phyloP scores from a whole-genome alignment of 2,329 filamentous ascomycete species.

The Sporothrix dimorphospora region DNA sequence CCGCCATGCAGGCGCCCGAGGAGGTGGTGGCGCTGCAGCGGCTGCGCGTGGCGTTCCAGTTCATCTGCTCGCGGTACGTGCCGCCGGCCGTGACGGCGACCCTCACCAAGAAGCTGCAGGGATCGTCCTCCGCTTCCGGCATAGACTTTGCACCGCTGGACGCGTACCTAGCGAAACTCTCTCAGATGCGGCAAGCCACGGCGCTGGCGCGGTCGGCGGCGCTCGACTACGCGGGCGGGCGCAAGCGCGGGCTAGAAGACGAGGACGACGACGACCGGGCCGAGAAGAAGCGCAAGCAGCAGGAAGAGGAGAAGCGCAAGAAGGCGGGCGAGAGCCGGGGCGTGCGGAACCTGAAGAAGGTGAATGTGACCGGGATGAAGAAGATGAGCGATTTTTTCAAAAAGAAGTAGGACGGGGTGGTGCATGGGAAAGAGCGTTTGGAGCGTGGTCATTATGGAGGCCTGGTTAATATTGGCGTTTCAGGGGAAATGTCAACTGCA shows the following conservation, averaged over 20 bases:
- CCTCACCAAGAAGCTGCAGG: constrained; percentile 48
- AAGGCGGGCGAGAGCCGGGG: constrained; percentile 75
- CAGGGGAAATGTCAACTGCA: constrained; percentile 23
- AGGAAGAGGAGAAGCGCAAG: constrained; percentile 86
- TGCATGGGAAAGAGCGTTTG: background rate
- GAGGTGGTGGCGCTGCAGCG: constrained; percentile 64
- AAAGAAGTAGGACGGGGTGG: constrained; percentile 58
- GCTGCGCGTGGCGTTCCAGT: constrained; percentile 65
- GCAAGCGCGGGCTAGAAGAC: constrained; percentile 62
- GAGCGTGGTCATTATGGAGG: background rate
- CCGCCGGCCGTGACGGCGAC: constrained; percentile 47
- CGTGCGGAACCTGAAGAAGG: constrained; percentile 82
- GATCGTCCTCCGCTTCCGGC: constrained; percentile 37
- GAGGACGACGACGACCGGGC: constrained; percentile 69
- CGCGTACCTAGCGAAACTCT: constrained; percentile 67
- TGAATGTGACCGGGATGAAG: constrained; percentile 90
- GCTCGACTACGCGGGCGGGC: constrained; percentile 63
- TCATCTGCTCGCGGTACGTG: constrained; percentile 66
- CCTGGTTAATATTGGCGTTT: constrained; percentile 13
- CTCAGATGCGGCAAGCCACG: constrained; percentile 71
- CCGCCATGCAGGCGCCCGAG: constrained; percentile 51
- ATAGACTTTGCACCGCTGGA: constrained; percentile 71
- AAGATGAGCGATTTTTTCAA: constrained; percentile 95
- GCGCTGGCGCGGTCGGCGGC: constrained; percentile 66
- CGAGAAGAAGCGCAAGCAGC: constrained; percentile 82